phyloP scores from a whole-genome alignment of 441 rosid species.

The Populus hybrid region DNA sequence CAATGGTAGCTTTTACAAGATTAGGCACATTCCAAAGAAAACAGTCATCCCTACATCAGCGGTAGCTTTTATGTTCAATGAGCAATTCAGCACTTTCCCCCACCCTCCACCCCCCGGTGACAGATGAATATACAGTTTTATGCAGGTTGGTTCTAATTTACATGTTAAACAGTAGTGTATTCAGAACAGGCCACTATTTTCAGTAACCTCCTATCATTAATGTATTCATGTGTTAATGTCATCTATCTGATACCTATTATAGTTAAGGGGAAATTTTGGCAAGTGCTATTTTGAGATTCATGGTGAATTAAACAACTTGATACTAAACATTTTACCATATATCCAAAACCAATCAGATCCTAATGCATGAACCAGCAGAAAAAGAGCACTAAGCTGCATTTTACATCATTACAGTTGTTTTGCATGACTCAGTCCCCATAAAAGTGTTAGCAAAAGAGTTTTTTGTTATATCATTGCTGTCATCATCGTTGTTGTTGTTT shows the following conservation, averaged over 20 bases:
- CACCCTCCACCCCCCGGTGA: slow-evolving; percentile 3
- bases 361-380: neutral
- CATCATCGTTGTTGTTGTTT: too few relatives aligned
- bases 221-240: neutral
- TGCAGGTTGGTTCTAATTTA: neutral
- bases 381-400: neutral
- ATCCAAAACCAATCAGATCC: neutral
- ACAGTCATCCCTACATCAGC: slow-evolving; percentile 25
- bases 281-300: neutral
- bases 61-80: slow-evolving; percentile 6
- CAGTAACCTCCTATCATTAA: neutral
- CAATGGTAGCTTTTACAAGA: slow-evolving; percentile 37
- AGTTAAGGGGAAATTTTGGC: neutral
- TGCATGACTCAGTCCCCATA: neutral
- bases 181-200: too few relatives aligned
- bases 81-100: neutral
- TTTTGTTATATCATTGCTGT: too few relatives aligned
- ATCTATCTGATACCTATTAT: neutral
- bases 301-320: neutral
- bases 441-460: too few relatives aligned
- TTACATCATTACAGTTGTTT: neutral
- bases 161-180: too few relatives aligned
- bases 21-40: slow-evolving; percentile 30
- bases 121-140: slow-evolving; percentile 13
- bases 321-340: neutral